Conservation (phyloP, 192 early-diverging fungal genomes). For the Rhizoclosmatium sp. region DNA sequence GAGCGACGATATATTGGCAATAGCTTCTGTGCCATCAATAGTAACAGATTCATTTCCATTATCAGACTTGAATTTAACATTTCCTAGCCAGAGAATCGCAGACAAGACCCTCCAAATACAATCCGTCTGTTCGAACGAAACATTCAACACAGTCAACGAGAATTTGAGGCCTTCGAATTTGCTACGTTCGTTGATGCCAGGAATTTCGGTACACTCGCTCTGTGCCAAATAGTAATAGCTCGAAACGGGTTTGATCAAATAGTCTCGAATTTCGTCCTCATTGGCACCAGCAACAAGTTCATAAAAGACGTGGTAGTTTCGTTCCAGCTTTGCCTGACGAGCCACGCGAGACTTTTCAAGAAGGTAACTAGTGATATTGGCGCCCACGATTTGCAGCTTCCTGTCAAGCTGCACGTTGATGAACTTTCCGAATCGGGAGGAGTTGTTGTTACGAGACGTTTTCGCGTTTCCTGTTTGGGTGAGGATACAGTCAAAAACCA, state of each 20-base stretch:
- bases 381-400: constrained; percentile 58
- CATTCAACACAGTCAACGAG: constrained; percentile 75
- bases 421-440: constrained; percentile 67
- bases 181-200: constrained; percentile 51
- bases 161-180: constrained; percentile 79
- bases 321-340: constrained; percentile 57
- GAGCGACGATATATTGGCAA: constrained; percentile 79
- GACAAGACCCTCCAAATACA: constrained; percentile 45
- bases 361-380: constrained; percentile 63
- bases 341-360: constrained; percentile 66
- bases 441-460: constrained; percentile 67
- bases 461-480: constrained; percentile 59
- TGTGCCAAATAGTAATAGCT: constrained; percentile 55
- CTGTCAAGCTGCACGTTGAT: constrained; percentile 62
- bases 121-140: constrained; percentile 70
- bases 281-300: constrained; percentile 54
- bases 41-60: constrained; percentile 70
- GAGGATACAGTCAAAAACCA: too few relatives aligned
- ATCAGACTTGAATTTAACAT: constrained; percentile 64
- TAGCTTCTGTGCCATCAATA: constrained; percentile 77
- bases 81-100: constrained; percentile 57
- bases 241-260: constrained; percentile 41
- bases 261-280: constrained; percentile 53
- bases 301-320: constrained; percentile 69
- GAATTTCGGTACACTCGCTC: constrained; percentile 61